These are phyloP conservation scores for Stachybotrys elegans DNA, from an alignment of 2,329 filamentous ascomycete genomes.

Conservation along the genomic window DNA sequence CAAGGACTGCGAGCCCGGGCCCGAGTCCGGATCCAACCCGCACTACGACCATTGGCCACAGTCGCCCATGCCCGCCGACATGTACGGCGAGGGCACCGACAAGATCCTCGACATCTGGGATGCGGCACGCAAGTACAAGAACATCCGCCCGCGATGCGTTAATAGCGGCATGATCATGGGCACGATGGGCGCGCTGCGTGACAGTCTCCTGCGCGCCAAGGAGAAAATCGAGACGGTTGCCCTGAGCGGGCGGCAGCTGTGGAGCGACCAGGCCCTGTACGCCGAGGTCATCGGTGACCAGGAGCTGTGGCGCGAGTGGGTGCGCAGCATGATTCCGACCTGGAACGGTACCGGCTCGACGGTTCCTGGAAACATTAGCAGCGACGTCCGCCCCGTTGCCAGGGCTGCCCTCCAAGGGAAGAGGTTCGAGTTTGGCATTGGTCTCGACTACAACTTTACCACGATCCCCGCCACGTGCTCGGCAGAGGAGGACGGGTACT, in stretches of 20 bases:
- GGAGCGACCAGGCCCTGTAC: conserved; percentile 32
- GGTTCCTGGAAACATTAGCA: conserved; percentile 7
- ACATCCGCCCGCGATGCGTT: conserved; percentile 26
- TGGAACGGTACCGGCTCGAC: conserved; percentile 24
- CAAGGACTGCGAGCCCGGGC: conserved; percentile 29
- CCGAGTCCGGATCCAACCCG: conserved; percentile 27
- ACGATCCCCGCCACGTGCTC: conserved; percentile 31
- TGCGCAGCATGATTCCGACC: conserved; percentile 17
- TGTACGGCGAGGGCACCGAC: conserved; percentile 29
- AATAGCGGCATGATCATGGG: conserved; percentile 32
- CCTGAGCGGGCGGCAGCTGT: conserved; percentile 26
- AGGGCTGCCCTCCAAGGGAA: conserved; percentile 19
- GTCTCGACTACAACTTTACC: conserved; percentile 31
- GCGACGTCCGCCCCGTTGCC: conserved; percentile 18
- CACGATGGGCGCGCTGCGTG: conserved; percentile 21
- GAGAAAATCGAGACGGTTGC: conserved; percentile 22
- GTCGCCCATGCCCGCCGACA: conserved; percentile 26
- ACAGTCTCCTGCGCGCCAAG: conserved; percentile 17
- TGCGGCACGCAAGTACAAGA: conserved; percentile 25
- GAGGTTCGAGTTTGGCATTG: conserved; percentile 33
- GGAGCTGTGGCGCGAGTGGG: conserved; percentile 30
- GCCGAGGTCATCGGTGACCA: conserved; percentile 34
- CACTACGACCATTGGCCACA: conserved; percentile 30
- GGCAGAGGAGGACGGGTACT: conserved; percentile 29
- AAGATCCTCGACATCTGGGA: conserved; percentile 20